phyloP scores from a whole-genome alignment of 257 asterid genomes.

The Striga asiatica region DNA sequence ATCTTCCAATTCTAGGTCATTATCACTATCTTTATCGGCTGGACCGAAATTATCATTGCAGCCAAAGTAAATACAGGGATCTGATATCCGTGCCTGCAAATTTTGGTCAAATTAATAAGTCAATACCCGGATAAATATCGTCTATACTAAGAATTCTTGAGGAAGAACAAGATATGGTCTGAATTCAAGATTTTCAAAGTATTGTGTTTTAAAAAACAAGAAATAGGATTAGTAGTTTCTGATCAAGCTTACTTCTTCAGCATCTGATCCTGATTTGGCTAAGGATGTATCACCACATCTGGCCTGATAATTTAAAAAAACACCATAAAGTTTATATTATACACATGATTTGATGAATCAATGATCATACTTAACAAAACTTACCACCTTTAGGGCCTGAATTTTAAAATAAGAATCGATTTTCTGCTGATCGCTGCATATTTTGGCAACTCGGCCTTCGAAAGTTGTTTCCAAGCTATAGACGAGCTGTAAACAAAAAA shows the following conservation, averaged over 20 bases:
- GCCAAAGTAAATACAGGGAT: constrained; percentile 51
- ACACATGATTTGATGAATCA: constrained; percentile 1
- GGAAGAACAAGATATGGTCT: too few relatives aligned
- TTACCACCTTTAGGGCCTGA: constrained; percentile 41
- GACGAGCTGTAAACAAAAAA: constrained; percentile 41
- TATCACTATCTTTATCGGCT: constrained; percentile 27
- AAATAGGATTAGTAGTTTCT: neutral
- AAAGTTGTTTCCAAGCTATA: constrained; percentile 38
- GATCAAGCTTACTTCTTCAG: constrained; percentile 54
- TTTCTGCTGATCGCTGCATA: constrained; percentile 37
- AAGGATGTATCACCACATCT: constrained; percentile 37
- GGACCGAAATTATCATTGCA: constrained; percentile 56
- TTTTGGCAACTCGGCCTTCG: constrained; percentile 33
- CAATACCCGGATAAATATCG: constrained; percentile 9
- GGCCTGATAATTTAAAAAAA: constrained; percentile 40
- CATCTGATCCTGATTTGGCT: constrained; percentile 49
- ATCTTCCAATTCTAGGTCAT: constrained; percentile 29
- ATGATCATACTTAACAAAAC: neutral
- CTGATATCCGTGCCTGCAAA: constrained; percentile 49
- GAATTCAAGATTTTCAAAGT: neutral
- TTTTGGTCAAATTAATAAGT: constrained; percentile 12
- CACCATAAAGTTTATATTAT: constrained; percentile 12
- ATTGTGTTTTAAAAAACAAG: neutral
- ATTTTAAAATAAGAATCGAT: constrained; percentile 27
- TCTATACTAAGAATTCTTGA: too few relatives aligned